phyloP scores from a whole-genome alignment of 1,284 basidiomycete species.

The Melanopsichium pennsylvanicum region DNA sequence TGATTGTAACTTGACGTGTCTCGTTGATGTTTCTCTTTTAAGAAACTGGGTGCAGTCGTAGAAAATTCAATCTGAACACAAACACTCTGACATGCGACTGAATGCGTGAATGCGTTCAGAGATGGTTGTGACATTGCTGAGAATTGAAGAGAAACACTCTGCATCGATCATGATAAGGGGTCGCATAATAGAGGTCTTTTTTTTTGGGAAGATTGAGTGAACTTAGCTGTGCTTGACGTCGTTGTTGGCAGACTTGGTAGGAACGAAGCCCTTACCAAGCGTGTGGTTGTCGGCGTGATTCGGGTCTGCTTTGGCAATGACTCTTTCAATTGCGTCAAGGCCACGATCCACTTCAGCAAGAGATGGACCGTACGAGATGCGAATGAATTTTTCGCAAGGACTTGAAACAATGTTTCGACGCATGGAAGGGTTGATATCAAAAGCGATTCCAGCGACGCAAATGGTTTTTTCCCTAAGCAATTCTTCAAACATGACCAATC shows the following conservation, averaged over 20 bases:
- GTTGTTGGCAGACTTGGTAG: conserved; percentile 22
- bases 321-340: conserved; percentile 82
- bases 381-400: conserved; percentile 68
- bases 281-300: conserved; percentile 66
- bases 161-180: too few species aligned
- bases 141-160: too few species aligned
- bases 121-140: too few species aligned
- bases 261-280: conserved; percentile 31
- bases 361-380: conserved; percentile 81
- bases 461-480: conserved; percentile 87
- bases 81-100: too few species aligned
- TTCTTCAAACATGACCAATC: conserved; percentile 93
- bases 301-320: conserved; percentile 75
- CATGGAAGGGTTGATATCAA: conserved; percentile 72
- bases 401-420: conserved; percentile 80
- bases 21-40: too few species aligned
- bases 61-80: neutral
- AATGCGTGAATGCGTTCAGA: too few species aligned
- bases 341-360: conserved; percentile 80
- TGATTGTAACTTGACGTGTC: neutral
- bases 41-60: neutral
- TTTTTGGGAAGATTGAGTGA: too few species aligned
- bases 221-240: conserved; percentile 23
- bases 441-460: conserved; percentile 84
- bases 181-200: too few species aligned